Evolutionary conservation across 352 stramenopile genomes (phyloP).

Genomic region (Phytophthora melonis): DNA sequence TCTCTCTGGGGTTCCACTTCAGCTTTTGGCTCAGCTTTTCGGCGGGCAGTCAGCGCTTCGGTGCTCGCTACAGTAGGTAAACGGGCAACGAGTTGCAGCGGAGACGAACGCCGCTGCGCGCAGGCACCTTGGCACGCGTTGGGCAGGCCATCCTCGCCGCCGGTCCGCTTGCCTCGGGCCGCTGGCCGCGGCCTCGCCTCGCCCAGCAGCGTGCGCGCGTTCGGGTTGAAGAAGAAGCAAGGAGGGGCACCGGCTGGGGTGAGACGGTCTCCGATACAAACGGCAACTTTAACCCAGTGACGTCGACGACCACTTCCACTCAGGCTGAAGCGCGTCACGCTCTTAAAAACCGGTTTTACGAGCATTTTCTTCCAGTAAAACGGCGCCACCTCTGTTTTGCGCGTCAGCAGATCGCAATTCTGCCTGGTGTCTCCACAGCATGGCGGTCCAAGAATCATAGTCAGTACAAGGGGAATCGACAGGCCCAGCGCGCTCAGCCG

Average conservation of each 20-base stretch:
- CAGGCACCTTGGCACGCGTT: neutral
- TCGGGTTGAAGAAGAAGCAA: constrained; percentile 12
- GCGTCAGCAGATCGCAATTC: constrained; percentile 43
- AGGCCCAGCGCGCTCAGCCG: constrained; percentile 29
- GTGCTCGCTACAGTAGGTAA: neutral
- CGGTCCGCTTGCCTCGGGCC: neutral
- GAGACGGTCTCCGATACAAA: constrained; percentile 12
- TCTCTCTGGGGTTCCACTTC: neutral
- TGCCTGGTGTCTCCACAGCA: constrained; percentile 7
- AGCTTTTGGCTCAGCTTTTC: neutral
- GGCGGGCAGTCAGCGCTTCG: constrained; percentile 16
- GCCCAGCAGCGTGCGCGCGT: neutral
- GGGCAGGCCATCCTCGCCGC: neutral
- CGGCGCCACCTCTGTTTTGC: constrained; percentile 21
- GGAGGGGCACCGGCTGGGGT: neutral
- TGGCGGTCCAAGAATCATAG: constrained; percentile 19
- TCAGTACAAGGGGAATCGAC: constrained; percentile 37
- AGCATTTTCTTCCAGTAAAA: constrained; percentile 19
- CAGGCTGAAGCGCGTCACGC: constrained; percentile 38
- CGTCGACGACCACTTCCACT: constrained; percentile 27
- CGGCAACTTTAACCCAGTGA: constrained; percentile 18
- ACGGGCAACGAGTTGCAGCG: no score
- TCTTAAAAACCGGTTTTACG: neutral
- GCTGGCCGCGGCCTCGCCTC: neutral
- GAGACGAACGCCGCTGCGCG: no score